Conservation (phyloP, 1,139 yeast species). For the Debaryomyces udenii region DNA sequence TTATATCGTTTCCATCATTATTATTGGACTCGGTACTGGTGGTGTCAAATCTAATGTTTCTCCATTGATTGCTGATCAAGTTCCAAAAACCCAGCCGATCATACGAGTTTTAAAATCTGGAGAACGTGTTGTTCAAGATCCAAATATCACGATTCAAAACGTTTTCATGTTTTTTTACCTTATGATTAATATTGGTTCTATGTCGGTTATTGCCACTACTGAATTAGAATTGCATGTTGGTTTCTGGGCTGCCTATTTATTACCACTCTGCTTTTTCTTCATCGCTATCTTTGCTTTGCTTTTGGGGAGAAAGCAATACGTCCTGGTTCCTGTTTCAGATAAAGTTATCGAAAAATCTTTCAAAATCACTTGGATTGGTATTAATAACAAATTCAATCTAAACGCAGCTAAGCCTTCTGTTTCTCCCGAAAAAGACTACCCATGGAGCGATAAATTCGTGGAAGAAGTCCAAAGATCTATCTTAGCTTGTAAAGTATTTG, state of each 20-base stretch:
- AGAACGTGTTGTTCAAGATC: conserved; percentile 44
- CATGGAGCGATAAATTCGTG: conserved; percentile 63
- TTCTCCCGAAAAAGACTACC: conserved; percentile 45
- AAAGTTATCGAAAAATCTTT: conserved; percentile 62
- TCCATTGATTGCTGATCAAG: conserved; percentile 80
- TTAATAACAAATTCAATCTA: conserved; percentile 52
- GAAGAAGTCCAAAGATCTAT: conserved; percentile 63
- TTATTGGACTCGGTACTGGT: conserved; percentile 80
- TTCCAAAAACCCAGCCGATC: conserved; percentile 43
- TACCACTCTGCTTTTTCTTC: conserved; percentile 70
- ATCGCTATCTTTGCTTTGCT: conserved; percentile 59
- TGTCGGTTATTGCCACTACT: conserved; percentile 47
- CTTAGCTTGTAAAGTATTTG: conserved; percentile 64
- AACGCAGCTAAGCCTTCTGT: conserved; percentile 59
- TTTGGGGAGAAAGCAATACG: conserved; percentile 59
- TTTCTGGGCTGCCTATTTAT: conserved; percentile 50
- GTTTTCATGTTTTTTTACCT: conserved; percentile 48
- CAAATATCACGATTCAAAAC: conserved; percentile 44
- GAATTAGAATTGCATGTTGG: conserved; percentile 40
- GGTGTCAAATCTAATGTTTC: conserved; percentile 80
- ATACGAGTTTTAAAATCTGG: conserved; percentile 39
- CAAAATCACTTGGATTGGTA: conserved; percentile 48
- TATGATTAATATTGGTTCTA: conserved; percentile 45
- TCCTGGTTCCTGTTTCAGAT: conserved; percentile 65
- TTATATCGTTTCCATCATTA: conserved; percentile 61